A percentile compares a stretch with the other conserved stretches of the same genome.
phyloP scores from a whole-genome alignment of 805 yeast species.

The Nakazawaea wyomingensis region DNA sequence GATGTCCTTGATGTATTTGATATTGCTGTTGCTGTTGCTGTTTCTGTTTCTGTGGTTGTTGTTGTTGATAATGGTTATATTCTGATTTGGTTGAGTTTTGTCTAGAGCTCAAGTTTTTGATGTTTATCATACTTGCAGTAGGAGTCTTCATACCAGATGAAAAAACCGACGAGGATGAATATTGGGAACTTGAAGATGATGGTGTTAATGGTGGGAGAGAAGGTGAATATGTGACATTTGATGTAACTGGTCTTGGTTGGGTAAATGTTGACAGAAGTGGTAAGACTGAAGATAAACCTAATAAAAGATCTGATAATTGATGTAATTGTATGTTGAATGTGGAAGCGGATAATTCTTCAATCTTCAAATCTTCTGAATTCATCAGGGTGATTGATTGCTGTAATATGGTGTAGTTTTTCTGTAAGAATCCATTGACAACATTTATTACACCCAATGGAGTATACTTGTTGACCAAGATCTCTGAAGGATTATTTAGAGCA shows the following conservation, averaged over 20 bases:
- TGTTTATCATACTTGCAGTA: background rate
- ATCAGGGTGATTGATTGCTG: slow-evolving; percentile 17
- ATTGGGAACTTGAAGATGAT: slow-evolving; percentile 13
- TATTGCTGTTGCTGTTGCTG: background rate
- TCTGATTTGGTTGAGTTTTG: background rate
- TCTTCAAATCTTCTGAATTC: slow-evolving; percentile 14
- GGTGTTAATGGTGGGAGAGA: slow-evolving; percentile 16
- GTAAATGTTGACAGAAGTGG: background rate
- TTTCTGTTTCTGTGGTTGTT: background rate
- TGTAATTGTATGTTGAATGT: slow-evolving; percentile 4
- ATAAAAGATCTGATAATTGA: slow-evolving; percentile 12
- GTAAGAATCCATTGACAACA: slow-evolving; percentile 30
- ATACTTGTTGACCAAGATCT: slow-evolving; percentile 47
- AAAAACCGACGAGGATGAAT: slow-evolving; percentile 11
- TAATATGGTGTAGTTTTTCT: slow-evolving; percentile 11
- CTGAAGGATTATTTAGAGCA: slow-evolving; percentile 42
- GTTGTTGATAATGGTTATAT: background rate
- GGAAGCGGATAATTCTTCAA: slow-evolving; percentile 2
- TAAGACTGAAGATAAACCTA: slow-evolving; percentile 9
- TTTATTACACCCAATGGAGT: slow-evolving; percentile 49
- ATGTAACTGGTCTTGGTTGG: background rate
- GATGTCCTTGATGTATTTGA: slow-evolving; percentile 1
- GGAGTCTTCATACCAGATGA: slow-evolving; percentile 12
- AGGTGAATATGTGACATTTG: slow-evolving; percentile 6
- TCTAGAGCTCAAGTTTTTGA: slow-evolving; percentile 1